These are phyloP conservation scores for Aspergillus novoparasiticus DNA, from an alignment of 2,329 filamentous ascomycete genomes.

Conservation along the genomic window DNA sequence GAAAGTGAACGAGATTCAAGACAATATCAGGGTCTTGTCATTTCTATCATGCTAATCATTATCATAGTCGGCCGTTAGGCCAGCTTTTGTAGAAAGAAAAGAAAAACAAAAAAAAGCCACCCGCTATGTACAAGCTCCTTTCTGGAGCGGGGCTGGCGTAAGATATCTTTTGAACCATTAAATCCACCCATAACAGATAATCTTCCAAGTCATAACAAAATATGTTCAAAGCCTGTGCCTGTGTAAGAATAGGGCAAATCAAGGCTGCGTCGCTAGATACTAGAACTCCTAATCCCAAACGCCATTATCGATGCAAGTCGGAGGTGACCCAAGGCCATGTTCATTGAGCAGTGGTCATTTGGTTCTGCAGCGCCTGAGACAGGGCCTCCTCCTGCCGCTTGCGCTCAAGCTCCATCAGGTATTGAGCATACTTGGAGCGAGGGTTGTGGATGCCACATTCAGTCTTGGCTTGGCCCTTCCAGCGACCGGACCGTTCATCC, in stretches of 20 bases:
- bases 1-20: background rate
- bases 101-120: background rate
- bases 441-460: conserved; percentile 99
- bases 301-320: conserved; percentile 22
- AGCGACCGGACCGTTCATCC: conserved; percentile 92
- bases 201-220: conserved; percentile 20
- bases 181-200: conserved; percentile 5
- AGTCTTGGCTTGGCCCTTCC: conserved; percentile 95
- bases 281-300: conserved; percentile 19
- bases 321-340: background rate
- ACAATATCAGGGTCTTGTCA: conserved; percentile 12
- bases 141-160: conserved; percentile 10
- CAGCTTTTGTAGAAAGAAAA: background rate
- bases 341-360: conserved; percentile 34
- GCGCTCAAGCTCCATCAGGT: conserved; percentile 71
- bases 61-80: conserved; percentile 14
- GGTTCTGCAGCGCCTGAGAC: conserved; percentile 44
- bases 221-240: conserved; percentile 16
- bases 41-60: conserved; percentile 27
- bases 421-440: conserved; percentile 88
- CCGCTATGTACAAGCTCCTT: conserved; percentile 23
- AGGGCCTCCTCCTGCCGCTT: conserved; percentile 64
- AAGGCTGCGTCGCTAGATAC: conserved; percentile 22
- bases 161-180: conserved; percentile 15
- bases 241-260: conserved; percentile 11